Percentiles rank a stretch among this genome's conserved stretches.
Conservation (phyloP, 2,329 filamentous ascomycete genomes). For the Alternaria burnsii region DNA sequence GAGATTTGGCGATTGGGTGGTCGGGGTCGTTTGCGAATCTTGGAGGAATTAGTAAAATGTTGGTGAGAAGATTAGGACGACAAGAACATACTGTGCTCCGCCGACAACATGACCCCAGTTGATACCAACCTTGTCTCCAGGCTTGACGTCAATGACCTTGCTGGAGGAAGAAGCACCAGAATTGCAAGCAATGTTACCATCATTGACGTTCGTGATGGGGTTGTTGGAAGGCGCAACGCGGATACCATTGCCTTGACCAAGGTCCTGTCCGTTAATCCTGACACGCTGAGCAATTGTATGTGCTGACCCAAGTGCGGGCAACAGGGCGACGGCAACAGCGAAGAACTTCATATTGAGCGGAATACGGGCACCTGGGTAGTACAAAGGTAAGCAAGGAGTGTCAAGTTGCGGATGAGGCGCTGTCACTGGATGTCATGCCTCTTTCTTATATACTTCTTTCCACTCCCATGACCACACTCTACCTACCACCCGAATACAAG, state of each 20-base stretch:
- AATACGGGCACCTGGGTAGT: not conserved
- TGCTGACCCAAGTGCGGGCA: conserved; percentile 47
- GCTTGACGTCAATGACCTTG: conserved; percentile 59
- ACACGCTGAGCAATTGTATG: conserved; percentile 59
- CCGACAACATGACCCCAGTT: conserved; percentile 65
- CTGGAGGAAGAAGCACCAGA: conserved; percentile 47
- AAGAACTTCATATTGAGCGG: conserved; percentile 40
- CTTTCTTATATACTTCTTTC: conserved; percentile 21
- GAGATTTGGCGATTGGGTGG: conserved; percentile 59
- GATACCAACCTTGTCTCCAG: conserved; percentile 62
- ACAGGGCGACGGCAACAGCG: conserved; percentile 32
- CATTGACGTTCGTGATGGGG: conserved; percentile 60
- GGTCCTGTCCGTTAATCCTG: conserved; percentile 51
- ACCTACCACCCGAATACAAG: conserved; percentile 2
- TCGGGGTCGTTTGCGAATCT: conserved; percentile 54
- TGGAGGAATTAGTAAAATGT: not conserved
- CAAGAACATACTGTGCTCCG: conserved; percentile 53
- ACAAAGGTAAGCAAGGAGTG: not conserved
- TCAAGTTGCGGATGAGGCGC: conserved; percentile 10
- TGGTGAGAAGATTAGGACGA: not conserved
- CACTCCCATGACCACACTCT: not conserved
- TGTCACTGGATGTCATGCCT: not conserved
- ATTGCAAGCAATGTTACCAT: conserved; percentile 59
- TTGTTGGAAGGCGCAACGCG: conserved; percentile 61
- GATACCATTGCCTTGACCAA: conserved; percentile 61